Base-by-base conservation (phyloP, 2,329 filamentous ascomycete genomes). In the Aspergillus hortae region DNA sequence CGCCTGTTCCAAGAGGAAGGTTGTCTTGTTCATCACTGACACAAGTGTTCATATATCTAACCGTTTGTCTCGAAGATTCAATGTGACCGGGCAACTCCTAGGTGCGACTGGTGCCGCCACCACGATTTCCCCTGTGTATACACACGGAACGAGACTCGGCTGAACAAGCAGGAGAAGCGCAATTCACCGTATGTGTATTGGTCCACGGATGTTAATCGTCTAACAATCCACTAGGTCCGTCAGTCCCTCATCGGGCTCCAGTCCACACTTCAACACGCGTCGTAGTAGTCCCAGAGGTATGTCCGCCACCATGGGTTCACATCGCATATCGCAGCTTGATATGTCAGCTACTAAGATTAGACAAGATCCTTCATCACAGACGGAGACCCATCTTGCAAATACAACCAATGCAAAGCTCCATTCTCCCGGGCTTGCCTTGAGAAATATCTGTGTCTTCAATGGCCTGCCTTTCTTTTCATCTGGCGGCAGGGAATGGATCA, bases 31-130 rank as follows among this genome's bases (percentile, higher is more conserved):
- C 23, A 23, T 23, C 23, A 23, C 23, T 23, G 6, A 23, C 6
- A 23, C 6, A 23, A 23, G 4, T 23, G 23, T 6, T 6, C 5
- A 6, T 23, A 23, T 23, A 6, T 5, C 23, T 23, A 6, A 23
- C 23, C 6, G 23, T 23, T 23, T 23, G 23, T 44, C 9, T 10
- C 9, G 11, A n/a, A 56, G 54, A 56, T 56, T 11, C 43, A 49
- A 35, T 56, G 54, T 38, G 54, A 56, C 14, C 46, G 40, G n/a
- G 43, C 45, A 6, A 19, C 17, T 4, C 54, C 54, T 2, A 49
- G 43, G 45, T 56, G 54, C 21, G 45, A 56, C 30, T 56, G 54
- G 54, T 56, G 54, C 30, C 30, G 30, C 10, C 54, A 56, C 23
- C 54, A 56, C 5, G 23, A 44, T 25, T 30, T 56, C 15, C 35